Conservation (phyloP, 2,329 filamentous ascomycete species). For the Pyrenophora seminiperda region DNA sequence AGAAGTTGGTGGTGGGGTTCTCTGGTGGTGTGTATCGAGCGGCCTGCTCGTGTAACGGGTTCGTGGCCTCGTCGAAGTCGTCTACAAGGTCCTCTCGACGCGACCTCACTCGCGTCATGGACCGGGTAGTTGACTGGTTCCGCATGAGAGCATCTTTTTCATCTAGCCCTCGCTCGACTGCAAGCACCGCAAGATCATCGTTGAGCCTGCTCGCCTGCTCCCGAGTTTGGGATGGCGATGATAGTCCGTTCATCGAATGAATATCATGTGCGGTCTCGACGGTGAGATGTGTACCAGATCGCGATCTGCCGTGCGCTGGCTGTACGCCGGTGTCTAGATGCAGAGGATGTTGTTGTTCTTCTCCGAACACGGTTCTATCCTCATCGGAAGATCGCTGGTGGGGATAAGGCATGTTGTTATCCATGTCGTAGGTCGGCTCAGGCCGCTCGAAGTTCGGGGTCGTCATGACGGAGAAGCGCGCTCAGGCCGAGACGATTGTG, state of each 20-base stretch:
- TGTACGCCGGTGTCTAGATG: constrained; percentile 20
- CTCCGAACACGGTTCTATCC: constrained; percentile 46
- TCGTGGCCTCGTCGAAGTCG: constrained; percentile 70
- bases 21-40: constrained; percentile 68
- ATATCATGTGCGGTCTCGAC: constrained; percentile 53
- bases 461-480: constrained; percentile 35
- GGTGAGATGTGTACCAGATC: constrained; percentile 53
- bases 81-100: constrained; percentile 63
- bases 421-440: constrained; percentile 47
- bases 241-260: constrained; percentile 33
- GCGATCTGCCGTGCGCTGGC: constrained; percentile 21
- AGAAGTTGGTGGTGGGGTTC: constrained; percentile 65
- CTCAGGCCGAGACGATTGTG: constrained; percentile 1
- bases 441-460: constrained; percentile 43
- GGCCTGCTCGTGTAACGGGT: constrained; percentile 70
- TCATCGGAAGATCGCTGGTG: constrained; percentile 47
- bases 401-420: constrained; percentile 27
- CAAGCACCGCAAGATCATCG: constrained; percentile 69
- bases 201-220: constrained; percentile 66
- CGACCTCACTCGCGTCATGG: constrained; percentile 59
- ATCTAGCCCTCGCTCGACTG: constrained; percentile 66
- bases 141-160: constrained; percentile 48
- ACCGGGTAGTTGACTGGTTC: constrained; percentile 46
- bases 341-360: constrained; percentile 33
- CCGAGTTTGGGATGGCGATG: constrained; percentile 61